Base-by-base conservation (phyloP, 1,284 basidiomycete genomes). In the Leccinum subrobustum region DNA sequence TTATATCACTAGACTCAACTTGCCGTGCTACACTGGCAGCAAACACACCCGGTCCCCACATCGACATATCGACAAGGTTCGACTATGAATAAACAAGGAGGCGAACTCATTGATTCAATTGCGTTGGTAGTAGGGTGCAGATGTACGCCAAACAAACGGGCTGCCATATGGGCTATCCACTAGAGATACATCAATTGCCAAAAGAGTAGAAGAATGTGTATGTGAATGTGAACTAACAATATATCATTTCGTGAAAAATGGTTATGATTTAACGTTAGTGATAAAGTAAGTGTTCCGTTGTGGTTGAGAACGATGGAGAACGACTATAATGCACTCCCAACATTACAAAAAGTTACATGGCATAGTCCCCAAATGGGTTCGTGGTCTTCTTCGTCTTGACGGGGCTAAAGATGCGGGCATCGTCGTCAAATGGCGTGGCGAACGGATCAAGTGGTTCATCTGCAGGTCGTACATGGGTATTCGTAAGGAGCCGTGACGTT, bases 401-500 rank as follows among this genome's bases (percentile, higher is more conserved):
- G 6, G 64, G 61, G 27, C 35, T 63, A 18, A 29, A 44, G 12
- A 81, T 76, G 52, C 70, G 67, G 59, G 79, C 78, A 68, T 88
- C 84, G 68, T 91, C 89, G 71, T 92, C 90, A 75, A 91, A 92
- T 11, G 90, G 89, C 59, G 89, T 90, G 60, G 82, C 79, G 69
- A 91, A 92, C 52, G 89, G 89, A 69, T 86, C 74, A 53, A 77
- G 70, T 54, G 64, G 27, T 20, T 64, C 67, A 62, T 69, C 58
- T 50, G 77, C 75, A 64, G 77, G 72, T 62, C 77, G 77, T 52
- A 77, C 75, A 65, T 81, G 75, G n/a, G 74, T 77, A 54, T 77
- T 80, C 63, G 80, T 80, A 62, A 84, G 73, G 56, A 82, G 71
- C 42, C 78, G 73, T 52, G 81, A 82, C 29, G 78, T 74, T 16